Base-by-base conservation (phyloP, 2,329 filamentous ascomycete species). In the Aspergillus bombycis region DNA sequence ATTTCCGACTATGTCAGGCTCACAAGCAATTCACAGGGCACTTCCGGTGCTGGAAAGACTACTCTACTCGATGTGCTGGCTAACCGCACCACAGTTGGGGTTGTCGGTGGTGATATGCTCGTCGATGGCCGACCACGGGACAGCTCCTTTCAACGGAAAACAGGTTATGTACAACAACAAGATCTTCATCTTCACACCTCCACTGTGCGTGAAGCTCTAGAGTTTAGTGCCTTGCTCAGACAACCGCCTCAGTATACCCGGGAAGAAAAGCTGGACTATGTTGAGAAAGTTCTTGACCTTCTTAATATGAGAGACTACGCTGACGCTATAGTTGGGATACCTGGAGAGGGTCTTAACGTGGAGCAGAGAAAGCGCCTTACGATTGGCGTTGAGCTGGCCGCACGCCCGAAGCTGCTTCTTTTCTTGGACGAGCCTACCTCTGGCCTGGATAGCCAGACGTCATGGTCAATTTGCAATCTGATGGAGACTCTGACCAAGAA, bases 341-440 rank as follows among this genome's bases (percentile, higher is more conserved):
- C 91, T 1, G 93, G 93, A 56, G 91, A 94, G 80, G 93, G 83
- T 73, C 77, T 85, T 46, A 85, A 85, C 63, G 81, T 85, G 41
- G 86, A 88, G 71, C 86, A 88, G 72, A 81, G 86, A 16, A 88
- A 88, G 72, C 89, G 91, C 68, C 84, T 96, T 9, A 97, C 92
- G 1, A 96, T 97, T 66, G 93, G 93, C 76, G 93, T 97, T n/a
- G 94, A 97, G 75, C 85, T 97, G 32, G 93, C 92, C 38, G 93
- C 93, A 2, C 96, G 94, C 80, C 94, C 94, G 8, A 88, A 90
- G n/a, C 84, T 96, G 57, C 83, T 96, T 60, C 86, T 96, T 53
- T 97, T 96, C 79, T 87, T 96, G 43, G 93, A 97, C 70, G 93
- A 97, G 76, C 93, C 93, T 12, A 96, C 92, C 21, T 96, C 92